phyloP scores from a whole-genome alignment of 2,329 filamentous ascomycete species.

The Botrytis porri region DNA sequence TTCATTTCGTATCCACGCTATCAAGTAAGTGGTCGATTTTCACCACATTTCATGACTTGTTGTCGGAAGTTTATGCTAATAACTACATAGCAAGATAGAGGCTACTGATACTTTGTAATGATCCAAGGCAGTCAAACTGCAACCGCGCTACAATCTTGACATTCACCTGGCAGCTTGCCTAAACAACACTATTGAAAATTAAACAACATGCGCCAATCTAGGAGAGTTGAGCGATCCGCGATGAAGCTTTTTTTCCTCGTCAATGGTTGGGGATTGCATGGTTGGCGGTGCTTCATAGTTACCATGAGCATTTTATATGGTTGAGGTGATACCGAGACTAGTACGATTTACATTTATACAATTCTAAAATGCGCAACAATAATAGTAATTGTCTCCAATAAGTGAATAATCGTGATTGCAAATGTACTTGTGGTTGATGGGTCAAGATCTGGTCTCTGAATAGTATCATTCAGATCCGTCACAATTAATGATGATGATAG shows the following conservation, averaged over 20 bases:
- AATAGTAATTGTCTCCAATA: background rate
- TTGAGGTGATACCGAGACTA: background rate
- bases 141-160: background rate
- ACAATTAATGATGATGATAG: too few species aligned
- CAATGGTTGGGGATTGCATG: background rate
- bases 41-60: background rate
- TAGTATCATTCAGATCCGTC: background rate
- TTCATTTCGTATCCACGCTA: background rate
- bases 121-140: background rate
- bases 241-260: background rate
- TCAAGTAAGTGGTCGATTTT: background rate
- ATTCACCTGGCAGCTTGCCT: background rate
- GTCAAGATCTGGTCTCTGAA: background rate
- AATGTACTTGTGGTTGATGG: background rate
- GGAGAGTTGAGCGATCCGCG: background rate
- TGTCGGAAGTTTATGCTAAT: background rate
- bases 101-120: background rate
- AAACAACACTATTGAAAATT: background rate
- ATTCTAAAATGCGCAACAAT: background rate
- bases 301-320: background rate
- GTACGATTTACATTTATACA: background rate
- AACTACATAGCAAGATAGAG: background rate
- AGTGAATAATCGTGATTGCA: background rate
- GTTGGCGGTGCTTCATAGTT: background rate
- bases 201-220: background rate